Evolutionary conservation across 179 eudicot genomes (phyloP), one percentile per base, ranked within the genome.

Genomic region (Gypsophila paniculata): DNA sequence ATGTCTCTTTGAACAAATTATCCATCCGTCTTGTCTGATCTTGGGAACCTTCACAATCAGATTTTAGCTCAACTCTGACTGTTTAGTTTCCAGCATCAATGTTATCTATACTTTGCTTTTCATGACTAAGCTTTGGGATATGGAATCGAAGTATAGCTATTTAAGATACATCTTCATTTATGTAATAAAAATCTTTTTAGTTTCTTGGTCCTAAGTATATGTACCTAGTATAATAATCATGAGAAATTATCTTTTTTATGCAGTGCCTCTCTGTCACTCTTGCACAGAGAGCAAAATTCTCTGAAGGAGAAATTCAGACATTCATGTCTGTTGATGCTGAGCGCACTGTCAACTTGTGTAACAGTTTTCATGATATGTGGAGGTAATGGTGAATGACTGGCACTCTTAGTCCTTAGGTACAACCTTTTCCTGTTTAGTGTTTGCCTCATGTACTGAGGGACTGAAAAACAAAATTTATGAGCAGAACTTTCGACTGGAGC

Each of bases 261-360:
- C 88, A 94, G 99, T 94, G 99, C 80, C 86, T 91, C 60, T 69
- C 68, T 74, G 85, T 87, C 66, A 87, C 86, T 78, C 83, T 91
- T 48, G 92, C 91, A 64, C 92, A 88, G 72, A 82, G 89, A 71
- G 82, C 90, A 53, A 88, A 81, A 55, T 94, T 94, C 75, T 94
- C 97, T 13, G 94, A 91, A 86, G 97, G 99, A 55, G 97, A 94
- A 81, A 88, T 94, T 78, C 97, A 91, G 82, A 94, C 97, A 23
- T 94, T 86, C 82, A 94, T 94, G 99, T 94, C 99, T 29, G 86
- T 94, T 46, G 99, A 94, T 85, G 94, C 96, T 79, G 99, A 94
- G 71, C 90, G 97, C 72, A 85, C 86, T 73, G 89, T 88, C 70
- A 94, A 94, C 83, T 67, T 94, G 84, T 85, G 91, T 61, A 94